Base-by-base conservation (phyloP, 768 basidiomycete species). In the Xerocomellus intermedius region DNA sequence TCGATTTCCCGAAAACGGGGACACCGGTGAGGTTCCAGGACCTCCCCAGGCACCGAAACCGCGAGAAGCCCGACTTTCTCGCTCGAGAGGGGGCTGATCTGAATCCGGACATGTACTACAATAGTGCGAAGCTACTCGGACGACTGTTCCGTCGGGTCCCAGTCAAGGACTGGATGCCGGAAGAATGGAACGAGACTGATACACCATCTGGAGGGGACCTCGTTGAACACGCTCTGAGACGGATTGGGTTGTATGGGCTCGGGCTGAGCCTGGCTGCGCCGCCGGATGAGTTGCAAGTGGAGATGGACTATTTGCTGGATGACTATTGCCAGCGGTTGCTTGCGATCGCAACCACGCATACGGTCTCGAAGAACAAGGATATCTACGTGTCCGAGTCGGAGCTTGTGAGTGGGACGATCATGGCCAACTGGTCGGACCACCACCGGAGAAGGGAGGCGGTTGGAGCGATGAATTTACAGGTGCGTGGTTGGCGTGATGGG, bases 1-100 rank as follows among this genome's bases (percentile, higher is more conserved):
- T 80, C 2, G 79, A 80, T 62, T 80, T 77, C 43, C 74, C 70
- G 0, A 80, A 81, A 51, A 75, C 73, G 5, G 79, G 79, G 5
- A 70, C 72, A 2, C 62, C 78, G 16, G 80, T 80, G 32, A 60
- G 52, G 43, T 71, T 73, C 46, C 53, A 49, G 24, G 55, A 65
- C 24, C 58, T 80, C 2, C 79, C 80, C 2, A 65, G 17, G 55
- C 56, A 60, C 4, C 66, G 63, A 3, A 32, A 37, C 10, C 52
- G 56, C 8, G 56, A 42, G 7, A 73, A 63, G 50, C 80, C 79
- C 4, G 79, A 80, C 54, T 80, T 76, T 60, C 63, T 80, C 3
- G 73, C 74, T n/a, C 72, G 67, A 12, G 78, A 80, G 54, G 73
- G 71, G 5, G 66, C 69, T 0, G 65, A 69, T 51, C 28, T 67